Evolutionary conservation across 2,329 filamentous ascomycete genomes (phyloP), one percentile per base, ranked within the genome.

Genomic region (Colletotrichum tropicicola): DNA sequence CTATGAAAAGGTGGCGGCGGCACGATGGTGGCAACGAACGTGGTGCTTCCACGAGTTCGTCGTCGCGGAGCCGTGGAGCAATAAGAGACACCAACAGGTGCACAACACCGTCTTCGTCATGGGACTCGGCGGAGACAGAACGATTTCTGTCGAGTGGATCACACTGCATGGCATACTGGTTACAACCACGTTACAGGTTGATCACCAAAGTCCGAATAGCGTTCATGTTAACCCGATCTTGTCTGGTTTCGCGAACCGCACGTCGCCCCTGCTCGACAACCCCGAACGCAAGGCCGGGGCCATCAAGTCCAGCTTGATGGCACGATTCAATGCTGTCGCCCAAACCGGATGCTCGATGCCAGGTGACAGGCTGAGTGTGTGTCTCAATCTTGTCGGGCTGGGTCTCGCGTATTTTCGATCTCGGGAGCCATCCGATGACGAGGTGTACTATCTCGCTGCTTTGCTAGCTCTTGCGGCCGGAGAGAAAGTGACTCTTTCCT

Each of bases 1-100:
- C 9, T 48, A 41, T 6, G 51, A 56, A 8, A 61, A 61, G 19
- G 43, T 61, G 8, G 51, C 58, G 8, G 51, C 51, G 5, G 58
- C 58, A 19, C 58, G 58, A 30, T 61, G 58, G 58, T 61, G 58
- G 58, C 58, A 56, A 25, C 58, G 58, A 13, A 25, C 58, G n/a
- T 61, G 58, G 58, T 61, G 58, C 19, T 61, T 56, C 30, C 58
- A 61, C 12, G 58, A 61, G 21, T 56, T 61, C 32, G 58, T 56
- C 15, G 58, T 61, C 10, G 51, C 39, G 2, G 58, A 56, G 32
- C 58, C 51, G 3, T 61, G 58, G 58, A 61, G 58, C 32, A 32
- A 56, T 15, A 61, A 56, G 32, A 25, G 49, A 10, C 58, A 61
- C 35, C 32, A 41, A 3, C 10, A 7, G 8, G 49, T 41, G 5